A percentile compares a stretch with the other conserved stretches of the same genome.
phyloP scores from a whole-genome alignment of 202 grass and related monocot species.

The Cymbopogon flexuosus region DNA sequence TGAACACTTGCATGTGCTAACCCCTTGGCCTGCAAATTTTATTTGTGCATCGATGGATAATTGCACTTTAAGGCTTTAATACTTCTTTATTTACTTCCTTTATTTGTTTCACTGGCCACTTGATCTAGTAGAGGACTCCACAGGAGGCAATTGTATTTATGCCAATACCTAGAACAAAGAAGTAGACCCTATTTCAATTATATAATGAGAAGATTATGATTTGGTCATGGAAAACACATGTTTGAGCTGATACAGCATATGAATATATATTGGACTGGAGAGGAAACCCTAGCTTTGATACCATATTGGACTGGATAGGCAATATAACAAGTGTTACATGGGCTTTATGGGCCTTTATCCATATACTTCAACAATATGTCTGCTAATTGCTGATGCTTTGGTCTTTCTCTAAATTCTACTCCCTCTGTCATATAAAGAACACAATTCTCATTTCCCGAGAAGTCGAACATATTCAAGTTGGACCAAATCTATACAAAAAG shows the following conservation, averaged over 20 bases:
- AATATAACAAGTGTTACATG: too few species aligned
- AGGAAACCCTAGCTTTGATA: too few species aligned
- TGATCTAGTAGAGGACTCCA: background rate
- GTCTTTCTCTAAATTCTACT: background rate
- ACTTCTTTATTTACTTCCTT: constrained; percentile 1
- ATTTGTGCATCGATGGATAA: background rate
- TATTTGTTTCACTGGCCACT: constrained; percentile 23
- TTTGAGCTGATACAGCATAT: background rate
- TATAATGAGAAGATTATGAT: background rate
- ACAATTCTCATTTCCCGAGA: too few species aligned
- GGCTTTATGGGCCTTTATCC: too few species aligned
- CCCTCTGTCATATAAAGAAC: too few species aligned
- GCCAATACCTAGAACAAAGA: background rate
- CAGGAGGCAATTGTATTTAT: background rate
- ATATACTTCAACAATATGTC: too few species aligned
- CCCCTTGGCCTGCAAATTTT: background rate
- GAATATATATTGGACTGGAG: too few species aligned
- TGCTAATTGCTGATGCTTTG: background rate
- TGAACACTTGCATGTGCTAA: background rate
- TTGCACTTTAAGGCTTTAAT: background rate
- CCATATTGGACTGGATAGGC: too few species aligned
- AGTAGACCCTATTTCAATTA: background rate
- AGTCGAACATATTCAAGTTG: too few species aligned
- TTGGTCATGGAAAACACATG: background rate
- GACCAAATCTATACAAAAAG: too few species aligned